Evolutionary conservation across 495 filamentous ascomycete species (phyloP).

Genomic region (Penicillium lividum): DNA sequence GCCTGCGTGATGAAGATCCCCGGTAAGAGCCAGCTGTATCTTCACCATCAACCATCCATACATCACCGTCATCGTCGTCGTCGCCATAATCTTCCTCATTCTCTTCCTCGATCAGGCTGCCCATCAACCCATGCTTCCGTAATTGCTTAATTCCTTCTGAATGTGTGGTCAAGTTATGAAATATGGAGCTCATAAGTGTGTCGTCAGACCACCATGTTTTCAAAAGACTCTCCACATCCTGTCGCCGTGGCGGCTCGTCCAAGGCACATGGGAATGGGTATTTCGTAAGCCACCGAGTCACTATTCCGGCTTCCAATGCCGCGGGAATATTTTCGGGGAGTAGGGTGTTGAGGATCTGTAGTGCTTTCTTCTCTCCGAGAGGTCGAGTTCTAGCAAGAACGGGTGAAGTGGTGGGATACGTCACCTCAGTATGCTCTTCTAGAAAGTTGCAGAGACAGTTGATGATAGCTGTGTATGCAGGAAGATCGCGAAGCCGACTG

Average conservation of each 20-base stretch:
- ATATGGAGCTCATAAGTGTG: constrained; percentile 45
- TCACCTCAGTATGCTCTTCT: constrained; percentile 42
- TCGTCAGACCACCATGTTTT: constrained; percentile 51
- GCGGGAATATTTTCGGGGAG: constrained; percentile 40
- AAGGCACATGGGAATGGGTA: constrained; percentile 52
- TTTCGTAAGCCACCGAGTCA: constrained; percentile 49
- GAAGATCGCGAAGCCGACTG: constrained; percentile 36
- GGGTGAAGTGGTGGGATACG: constrained; percentile 38
- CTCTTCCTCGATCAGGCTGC: constrained; percentile 45
- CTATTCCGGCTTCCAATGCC: constrained; percentile 45
- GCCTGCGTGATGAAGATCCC: constrained; percentile 33
- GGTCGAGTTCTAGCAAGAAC: constrained; percentile 50
- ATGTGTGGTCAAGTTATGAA: constrained; percentile 35
- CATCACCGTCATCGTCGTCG: constrained; percentile 51
- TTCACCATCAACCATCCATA: constrained; percentile 53
- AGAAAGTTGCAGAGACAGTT: constrained; percentile 53
- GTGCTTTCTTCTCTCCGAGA: constrained; percentile 42
- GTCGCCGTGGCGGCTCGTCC: constrained; percentile 36
- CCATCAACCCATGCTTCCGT: constrained; percentile 46
- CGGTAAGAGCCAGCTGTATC: constrained; percentile 40
- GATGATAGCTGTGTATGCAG: constrained; percentile 44
- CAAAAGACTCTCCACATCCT: constrained; percentile 46
- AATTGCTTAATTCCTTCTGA: constrained; percentile 43
- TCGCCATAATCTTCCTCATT: constrained; percentile 48
- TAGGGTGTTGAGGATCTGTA: constrained; percentile 40